Evolutionary conservation across 2,329 filamentous ascomycete species (phyloP), one percentile per base, ranked within the genome.

Genomic region (Alternaria arbusti): DNA sequence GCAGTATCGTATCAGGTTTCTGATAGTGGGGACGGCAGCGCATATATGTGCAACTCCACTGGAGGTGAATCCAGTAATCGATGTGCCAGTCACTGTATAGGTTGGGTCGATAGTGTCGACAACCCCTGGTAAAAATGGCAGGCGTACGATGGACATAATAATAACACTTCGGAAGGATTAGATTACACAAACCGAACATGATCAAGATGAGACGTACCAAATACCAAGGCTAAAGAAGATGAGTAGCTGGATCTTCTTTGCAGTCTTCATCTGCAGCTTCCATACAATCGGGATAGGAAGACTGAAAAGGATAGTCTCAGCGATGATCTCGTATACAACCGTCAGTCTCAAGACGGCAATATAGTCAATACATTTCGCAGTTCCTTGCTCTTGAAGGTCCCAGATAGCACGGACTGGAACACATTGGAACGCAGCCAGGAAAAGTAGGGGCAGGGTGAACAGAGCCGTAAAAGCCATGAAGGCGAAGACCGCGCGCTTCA

Each of bases 391-490:
- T 30, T 58, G 26, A 46, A 58, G 45, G 12, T 58, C 17, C 55
- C 55, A 58, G 15, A 50, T 47, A 51, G 55, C 30, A 2, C 23
- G 46, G 15, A 58, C 46, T 13, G 55, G 55, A 51, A 43, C 30
- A 45, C 55, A 59, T 45, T 36, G 56, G 36, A 59, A 52, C 26
- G 56, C 56, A 13, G 36, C 47, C 26, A 49, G 23, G 25, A 59
- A 46, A 20, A 59, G 23, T 9, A 52, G 56, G 36, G 47, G 55
- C 17, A 58, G 22, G 11, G 55, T 58, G 46, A 58, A 58, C 20
- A 47, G 45, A 30, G 55, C 55, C 23, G 55, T 52, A n/a, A 59
- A 59, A 20, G 36, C 36, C 56, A 59, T 52, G 23, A 58, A 58
- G 47, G 47, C 47, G 22, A 36, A 59, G 25, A 52, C 47, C 12